These are phyloP conservation scores for Coemansia sp. DNA, from an alignment of 192 early-diverging fungal genomes.

Conservation along the genomic window DNA sequence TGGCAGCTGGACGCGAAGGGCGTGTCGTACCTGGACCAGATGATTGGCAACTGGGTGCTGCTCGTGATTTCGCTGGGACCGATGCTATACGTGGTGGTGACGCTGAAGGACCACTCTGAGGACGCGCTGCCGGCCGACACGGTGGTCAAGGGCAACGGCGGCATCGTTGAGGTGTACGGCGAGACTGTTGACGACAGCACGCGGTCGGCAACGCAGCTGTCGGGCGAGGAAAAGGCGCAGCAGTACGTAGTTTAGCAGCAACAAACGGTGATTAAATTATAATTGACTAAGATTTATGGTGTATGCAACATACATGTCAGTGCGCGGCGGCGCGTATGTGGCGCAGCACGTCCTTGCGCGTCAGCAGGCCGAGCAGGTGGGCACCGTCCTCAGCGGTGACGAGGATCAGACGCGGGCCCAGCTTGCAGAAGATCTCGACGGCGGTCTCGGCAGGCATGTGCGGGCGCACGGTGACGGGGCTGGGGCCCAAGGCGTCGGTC, in stretches of 20 bases:
- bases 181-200: background rate
- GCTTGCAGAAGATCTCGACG: constrained; percentile 80
- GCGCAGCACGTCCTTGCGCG: constrained; percentile 70
- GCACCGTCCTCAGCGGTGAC: constrained; percentile 62
- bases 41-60: constrained; percentile 61
- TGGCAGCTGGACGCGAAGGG: constrained; percentile 67
- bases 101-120: constrained; percentile 12
- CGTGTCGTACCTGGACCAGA: constrained; percentile 45
- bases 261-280: background rate
- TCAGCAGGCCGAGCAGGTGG: constrained; percentile 64
- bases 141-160: too few relatives aligned
- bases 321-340: constrained; percentile 8
- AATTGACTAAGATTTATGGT: background rate
- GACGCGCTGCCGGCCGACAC: background rate
- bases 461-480: constrained; percentile 71
- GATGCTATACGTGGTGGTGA: constrained; percentile 40
- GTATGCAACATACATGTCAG: background rate
- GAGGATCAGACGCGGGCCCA: constrained; percentile 71
- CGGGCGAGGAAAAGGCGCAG: background rate
- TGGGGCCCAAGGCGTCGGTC: constrained; percentile 42
- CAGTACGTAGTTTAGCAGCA: background rate
- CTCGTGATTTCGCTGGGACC: constrained; percentile 52
- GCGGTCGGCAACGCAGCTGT: background rate
- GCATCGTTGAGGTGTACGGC: background rate
- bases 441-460: constrained; percentile 68